Conservation (phyloP, 345 rosid genomes). For the Brassica carinata region DNA sequence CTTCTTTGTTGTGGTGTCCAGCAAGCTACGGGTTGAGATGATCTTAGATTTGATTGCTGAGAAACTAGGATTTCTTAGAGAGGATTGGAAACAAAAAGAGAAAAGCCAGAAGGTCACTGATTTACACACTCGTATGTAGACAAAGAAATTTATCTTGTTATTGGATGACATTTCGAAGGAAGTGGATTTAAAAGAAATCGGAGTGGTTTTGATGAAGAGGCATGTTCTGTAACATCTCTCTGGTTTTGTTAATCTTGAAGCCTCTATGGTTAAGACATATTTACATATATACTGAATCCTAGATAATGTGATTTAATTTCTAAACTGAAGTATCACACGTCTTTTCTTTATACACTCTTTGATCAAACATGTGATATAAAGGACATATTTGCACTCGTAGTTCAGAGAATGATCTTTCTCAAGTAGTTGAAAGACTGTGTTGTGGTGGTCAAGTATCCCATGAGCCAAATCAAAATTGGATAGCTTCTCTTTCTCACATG, state of each 20-base stretch:
- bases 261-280: background rate
- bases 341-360: background rate
- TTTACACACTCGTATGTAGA: background rate
- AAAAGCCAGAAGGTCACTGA: background rate
- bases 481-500: background rate
- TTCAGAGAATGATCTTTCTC: background rate
- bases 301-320: background rate
- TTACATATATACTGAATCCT: background rate
- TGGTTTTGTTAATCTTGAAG: background rate
- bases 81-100: background rate
- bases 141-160: background rate
- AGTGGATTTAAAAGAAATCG: background rate
- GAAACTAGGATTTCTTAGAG: background rate
- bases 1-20: background rate
- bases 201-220: background rate
- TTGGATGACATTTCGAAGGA: background rate
- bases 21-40: background rate
- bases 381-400: background rate
- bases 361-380: background rate
- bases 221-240: no score
- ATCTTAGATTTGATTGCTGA: background rate
- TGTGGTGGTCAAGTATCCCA: background rate
- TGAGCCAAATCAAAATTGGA: background rate
- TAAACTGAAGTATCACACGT: background rate
- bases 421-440: background rate